Base-by-base conservation (phyloP, 2,329 filamentous ascomycete species). In the Neopestalotiopsis rosae region DNA sequence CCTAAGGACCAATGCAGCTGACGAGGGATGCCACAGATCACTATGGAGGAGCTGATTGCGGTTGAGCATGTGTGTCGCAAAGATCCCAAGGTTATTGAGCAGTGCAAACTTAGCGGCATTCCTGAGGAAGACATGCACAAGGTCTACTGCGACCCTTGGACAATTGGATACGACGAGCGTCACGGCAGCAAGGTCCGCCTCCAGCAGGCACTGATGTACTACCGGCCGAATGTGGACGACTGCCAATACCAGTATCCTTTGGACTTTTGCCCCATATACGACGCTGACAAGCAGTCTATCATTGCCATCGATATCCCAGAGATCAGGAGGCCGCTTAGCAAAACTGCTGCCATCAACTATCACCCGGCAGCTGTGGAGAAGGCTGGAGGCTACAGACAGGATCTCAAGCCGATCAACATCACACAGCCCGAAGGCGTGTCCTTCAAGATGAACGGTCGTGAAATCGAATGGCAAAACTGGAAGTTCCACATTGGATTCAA, bases 161-260 rank as follows among this genome's bases (percentile, higher is more conserved):
- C 95, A 0, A 97, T 98, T 80, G 95, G 95, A 63, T 97, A 94
- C 78, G 95, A 98, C 75, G 93, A 97, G 82, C 91, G 95, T 59
- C 96, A 94, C 75, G 95, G 94, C 71, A 95, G 83, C 78, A 85
- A 85, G 58, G 86, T 94, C 58, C 90, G 95, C 67, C 88, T 97
- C 4, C 95, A 98, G 81, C 95, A 98, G 82, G 95, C 94, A 1
- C 85, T 98, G 67, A 97, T 97, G 94, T 98, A 98, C 85, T 98
- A 97, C 81, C 90, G 95, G 17, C 94, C 94, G 3, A 87, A 95
- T 74, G 77, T 92, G 20, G 94, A 97, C 76, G 93, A 95, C 82
- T 94, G 89, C 79, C 95, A 97, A 82, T 98, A 98, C 81, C 92
- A 92, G 52, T 97, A 91, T 77, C 95, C 95, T 0, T 88, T 98